These are phyloP conservation scores for Apiospora kogelbergensis DNA, from an alignment of 2,329 filamentous ascomycete genomes.

Conservation along the genomic window DNA sequence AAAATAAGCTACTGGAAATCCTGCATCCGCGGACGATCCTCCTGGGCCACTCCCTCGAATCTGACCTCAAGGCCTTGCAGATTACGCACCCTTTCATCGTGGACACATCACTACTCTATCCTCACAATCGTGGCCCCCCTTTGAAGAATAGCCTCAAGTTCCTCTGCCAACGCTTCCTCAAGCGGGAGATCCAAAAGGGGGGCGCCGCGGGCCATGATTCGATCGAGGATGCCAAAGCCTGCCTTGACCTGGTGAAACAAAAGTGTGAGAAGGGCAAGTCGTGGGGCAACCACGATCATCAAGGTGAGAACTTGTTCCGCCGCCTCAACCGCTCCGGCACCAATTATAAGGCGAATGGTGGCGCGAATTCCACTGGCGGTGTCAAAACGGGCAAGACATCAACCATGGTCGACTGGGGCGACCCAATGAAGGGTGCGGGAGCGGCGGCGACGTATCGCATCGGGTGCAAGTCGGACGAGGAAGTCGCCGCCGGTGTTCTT, in stretches of 20 bases:
- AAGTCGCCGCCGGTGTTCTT: constrained; percentile 54
- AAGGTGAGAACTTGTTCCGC: constrained; percentile 86
- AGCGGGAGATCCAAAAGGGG: constrained; percentile 83
- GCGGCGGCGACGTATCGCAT: constrained; percentile 56
- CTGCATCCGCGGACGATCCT: constrained; percentile 73
- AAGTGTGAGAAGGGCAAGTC: constrained; percentile 90
- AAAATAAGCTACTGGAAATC: constrained; percentile 70
- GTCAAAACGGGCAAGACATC: constrained; percentile 60
- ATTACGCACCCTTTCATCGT: constrained; percentile 91
- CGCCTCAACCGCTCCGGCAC: constrained; percentile 67
- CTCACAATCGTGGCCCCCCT: constrained; percentile 85
- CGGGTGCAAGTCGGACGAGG: constrained; percentile 59
- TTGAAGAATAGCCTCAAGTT: constrained; percentile 90
- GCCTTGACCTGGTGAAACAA: constrained; percentile 88
- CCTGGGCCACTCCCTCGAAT: constrained; percentile 78
- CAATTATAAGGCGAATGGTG: constrained; percentile 61
- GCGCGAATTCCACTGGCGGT: constrained; percentile 56
- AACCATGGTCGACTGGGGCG: constrained; percentile 87
- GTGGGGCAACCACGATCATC: constrained; percentile 80
- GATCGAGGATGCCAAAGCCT: constrained; percentile 87
- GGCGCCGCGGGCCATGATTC: constrained; percentile 75
- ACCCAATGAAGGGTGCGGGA: constrained; percentile 62
- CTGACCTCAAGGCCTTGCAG: constrained; percentile 79
- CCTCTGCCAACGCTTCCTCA: constrained; percentile 81
- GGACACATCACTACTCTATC: constrained; percentile 87